These are phyloP conservation scores for Puccinia novopanici DNA, from an alignment of 1,284 basidiomycete genomes.

Conservation along the genomic window DNA sequence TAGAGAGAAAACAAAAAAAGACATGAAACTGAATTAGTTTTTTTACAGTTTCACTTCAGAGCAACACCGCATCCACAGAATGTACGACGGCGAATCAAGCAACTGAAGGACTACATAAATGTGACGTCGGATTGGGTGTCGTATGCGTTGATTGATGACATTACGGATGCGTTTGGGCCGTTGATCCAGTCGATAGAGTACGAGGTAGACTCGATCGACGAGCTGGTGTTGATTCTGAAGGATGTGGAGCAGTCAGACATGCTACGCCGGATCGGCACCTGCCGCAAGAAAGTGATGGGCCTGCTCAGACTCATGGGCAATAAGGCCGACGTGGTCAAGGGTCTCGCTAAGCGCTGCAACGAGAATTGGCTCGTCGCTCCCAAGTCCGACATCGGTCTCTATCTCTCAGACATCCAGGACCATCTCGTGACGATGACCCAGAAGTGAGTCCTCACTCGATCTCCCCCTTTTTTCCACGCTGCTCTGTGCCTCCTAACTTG, in stretches of 20 bases:
- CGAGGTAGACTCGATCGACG: slow-evolving; percentile 98
- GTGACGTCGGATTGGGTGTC: slow-evolving; percentile 99
- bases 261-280: slow-evolving; percentile 86
- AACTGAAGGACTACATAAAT: slow-evolving; percentile 97
- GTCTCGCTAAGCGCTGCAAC: slow-evolving; percentile 91
- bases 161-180: slow-evolving; percentile 98
- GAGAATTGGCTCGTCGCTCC: slow-evolving; percentile 99
- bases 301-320: slow-evolving; percentile 91
- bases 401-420: slow-evolving; percentile 93
- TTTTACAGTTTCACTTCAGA: slow-evolving; percentile 85
- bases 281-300: slow-evolving; percentile 99
- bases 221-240: slow-evolving; percentile 92
- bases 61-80: slow-evolving; percentile 97
- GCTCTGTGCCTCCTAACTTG: neutral
- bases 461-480: neutral
- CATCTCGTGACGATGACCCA: slow-evolving; percentile 99
- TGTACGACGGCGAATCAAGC: slow-evolving; percentile 95
- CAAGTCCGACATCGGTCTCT: slow-evolving; percentile 93
- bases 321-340: slow-evolving; percentile 99
- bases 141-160: slow-evolving; percentile 98
- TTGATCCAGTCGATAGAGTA: slow-evolving; percentile 98
- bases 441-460: slow-evolving; percentile 63
- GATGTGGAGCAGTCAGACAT: slow-evolving; percentile 78
- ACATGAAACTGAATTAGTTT: slow-evolving; percentile 7
- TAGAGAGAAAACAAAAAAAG: neutral